Percentiles rank a stretch among this genome's conserved stretches.
phyloP scores from a whole-genome alignment of 768 basidiomycete genomes.

The Panellus pusillus region DNA sequence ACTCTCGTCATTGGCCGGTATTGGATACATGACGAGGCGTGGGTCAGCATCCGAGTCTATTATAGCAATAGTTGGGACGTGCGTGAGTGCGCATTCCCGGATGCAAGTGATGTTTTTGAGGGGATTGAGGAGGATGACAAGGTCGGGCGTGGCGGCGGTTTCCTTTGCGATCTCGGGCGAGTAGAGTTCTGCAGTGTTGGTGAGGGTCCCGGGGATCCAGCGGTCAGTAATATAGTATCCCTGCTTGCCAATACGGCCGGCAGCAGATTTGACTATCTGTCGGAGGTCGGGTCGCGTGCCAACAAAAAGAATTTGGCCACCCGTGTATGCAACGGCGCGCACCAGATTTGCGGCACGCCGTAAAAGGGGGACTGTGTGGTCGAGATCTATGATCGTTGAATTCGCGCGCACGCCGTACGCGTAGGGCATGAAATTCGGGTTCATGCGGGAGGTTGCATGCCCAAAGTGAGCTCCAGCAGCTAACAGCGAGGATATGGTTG shows the following conservation, averaged over 20 bases:
- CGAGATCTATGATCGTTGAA: constrained; percentile 91
- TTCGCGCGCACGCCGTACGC: constrained; percentile 90
- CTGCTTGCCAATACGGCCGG: constrained; percentile 74
- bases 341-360: constrained; percentile 89
- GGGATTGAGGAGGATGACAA: constrained; percentile 91
- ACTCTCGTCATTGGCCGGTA: constrained; percentile 97
- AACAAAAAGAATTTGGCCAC: constrained; percentile 87
- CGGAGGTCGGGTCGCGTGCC: constrained; percentile 83
- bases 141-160: constrained; percentile 73
- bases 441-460: constrained; percentile 80
- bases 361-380: constrained; percentile 88
- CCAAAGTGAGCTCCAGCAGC: constrained; percentile 95
- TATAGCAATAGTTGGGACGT: constrained; percentile 92
- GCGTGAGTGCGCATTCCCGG: constrained; percentile 84
- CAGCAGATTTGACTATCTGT: constrained; percentile 73
- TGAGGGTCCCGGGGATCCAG: constrained; percentile 96
- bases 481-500: constrained; percentile 85
- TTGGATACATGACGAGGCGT: constrained; percentile 94
- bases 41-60: constrained; percentile 97
- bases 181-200: constrained; percentile 79
- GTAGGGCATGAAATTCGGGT: constrained; percentile 88
- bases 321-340: constrained; percentile 74
- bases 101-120: constrained; percentile 82
- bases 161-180: constrained; percentile 52
- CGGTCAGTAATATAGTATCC: constrained; percentile 84